Percentiles rank a stretch among this genome's conserved stretches.
phyloP scores from a whole-genome alignment of 2,329 filamentous ascomycete species.

The Blastomyces gilchristii region DNA sequence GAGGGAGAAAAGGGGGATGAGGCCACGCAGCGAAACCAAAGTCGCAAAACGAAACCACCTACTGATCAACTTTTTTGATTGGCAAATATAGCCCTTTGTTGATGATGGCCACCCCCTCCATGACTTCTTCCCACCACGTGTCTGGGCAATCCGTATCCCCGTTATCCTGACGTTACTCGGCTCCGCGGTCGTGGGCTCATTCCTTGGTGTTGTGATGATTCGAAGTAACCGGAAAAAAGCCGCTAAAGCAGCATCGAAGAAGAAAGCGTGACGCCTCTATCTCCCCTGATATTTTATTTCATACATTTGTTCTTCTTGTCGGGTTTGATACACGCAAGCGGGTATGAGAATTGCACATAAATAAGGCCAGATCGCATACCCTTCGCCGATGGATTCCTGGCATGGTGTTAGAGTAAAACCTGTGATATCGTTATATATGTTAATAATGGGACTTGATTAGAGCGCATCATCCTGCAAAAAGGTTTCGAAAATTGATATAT shows the following conservation, averaged over 20 bases:
- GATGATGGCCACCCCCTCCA: conserved; percentile 89
- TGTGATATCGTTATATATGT: background rate
- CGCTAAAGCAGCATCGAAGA: conserved; percentile 86
- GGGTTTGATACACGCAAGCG: background rate
- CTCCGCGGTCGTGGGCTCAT: conserved; percentile 88
- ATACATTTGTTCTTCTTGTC: background rate
- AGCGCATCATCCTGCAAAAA: background rate
- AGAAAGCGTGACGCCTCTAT: conserved; percentile 58
- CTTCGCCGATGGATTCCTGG: background rate
- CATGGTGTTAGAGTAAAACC: background rate
- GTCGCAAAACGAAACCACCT: conserved; percentile 2
- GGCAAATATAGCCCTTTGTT: conserved; percentile 69
- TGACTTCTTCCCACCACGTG: conserved; percentile 87
- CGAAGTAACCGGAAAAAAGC: conserved; percentile 97
- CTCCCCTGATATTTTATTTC: background rate
- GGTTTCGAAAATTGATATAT: background rate
- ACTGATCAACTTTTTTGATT: background rate
- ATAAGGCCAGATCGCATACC: background rate
- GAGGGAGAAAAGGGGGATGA: background rate
- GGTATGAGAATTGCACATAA: background rate
- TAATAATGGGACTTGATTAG: background rate
- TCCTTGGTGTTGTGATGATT: conserved; percentile 97
- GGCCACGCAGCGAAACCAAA: background rate
- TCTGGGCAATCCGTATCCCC: conserved; percentile 97
- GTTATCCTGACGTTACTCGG: conserved; percentile 91